Percentiles rank a stretch among this genome's conserved stretches.
Conservation (phyloP, 371 early-diverging fungal genomes). For the Enteropsectra breve region DNA sequence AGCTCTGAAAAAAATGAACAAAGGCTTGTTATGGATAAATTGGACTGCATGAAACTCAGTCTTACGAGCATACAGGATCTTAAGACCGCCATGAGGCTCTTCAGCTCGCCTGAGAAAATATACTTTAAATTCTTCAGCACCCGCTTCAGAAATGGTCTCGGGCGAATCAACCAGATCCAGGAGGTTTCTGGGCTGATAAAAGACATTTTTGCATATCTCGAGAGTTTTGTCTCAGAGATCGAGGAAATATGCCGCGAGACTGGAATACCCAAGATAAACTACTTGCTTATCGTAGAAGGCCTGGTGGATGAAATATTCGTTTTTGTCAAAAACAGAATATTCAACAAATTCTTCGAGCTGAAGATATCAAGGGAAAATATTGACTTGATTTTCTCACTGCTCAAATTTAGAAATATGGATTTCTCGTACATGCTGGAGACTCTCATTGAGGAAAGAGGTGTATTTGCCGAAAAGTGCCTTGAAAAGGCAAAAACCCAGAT, state of each 20-base stretch:
- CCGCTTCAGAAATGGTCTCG: slow-evolving; percentile 20
- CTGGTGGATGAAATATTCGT: slow-evolving; percentile 30
- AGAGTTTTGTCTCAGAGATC: slow-evolving; percentile 28
- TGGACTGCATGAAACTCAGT: background rate
- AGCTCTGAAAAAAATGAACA: slow-evolving; percentile 41
- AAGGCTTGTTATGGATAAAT: too few relatives aligned
- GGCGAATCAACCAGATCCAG: slow-evolving; percentile 41
- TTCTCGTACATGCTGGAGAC: slow-evolving; percentile 32
- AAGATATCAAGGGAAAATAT: slow-evolving; percentile 20
- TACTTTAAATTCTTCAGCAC: slow-evolving; percentile 27
- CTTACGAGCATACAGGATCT: background rate
- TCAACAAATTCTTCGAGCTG: slow-evolving; percentile 32
- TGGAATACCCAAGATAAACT: background rate
- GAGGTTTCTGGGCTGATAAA: slow-evolving; percentile 16
- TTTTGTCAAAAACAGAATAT: slow-evolving; percentile 33
- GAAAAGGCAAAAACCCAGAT: slow-evolving; percentile 38
- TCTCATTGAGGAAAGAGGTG: slow-evolving; percentile 16
- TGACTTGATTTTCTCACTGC: slow-evolving; percentile 18
- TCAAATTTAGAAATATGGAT: slow-evolving; percentile 31
- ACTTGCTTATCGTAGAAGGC: slow-evolving; percentile 26
- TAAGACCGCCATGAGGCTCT: background rate
- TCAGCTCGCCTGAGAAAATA: background rate
- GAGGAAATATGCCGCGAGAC: slow-evolving; percentile 7
- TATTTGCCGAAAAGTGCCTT: slow-evolving; percentile 26
- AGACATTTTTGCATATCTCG: slow-evolving; percentile 34